phyloP scores from a whole-genome alignment of 2,329 filamentous ascomycete species.

The Mollisiaceae sp. region DNA sequence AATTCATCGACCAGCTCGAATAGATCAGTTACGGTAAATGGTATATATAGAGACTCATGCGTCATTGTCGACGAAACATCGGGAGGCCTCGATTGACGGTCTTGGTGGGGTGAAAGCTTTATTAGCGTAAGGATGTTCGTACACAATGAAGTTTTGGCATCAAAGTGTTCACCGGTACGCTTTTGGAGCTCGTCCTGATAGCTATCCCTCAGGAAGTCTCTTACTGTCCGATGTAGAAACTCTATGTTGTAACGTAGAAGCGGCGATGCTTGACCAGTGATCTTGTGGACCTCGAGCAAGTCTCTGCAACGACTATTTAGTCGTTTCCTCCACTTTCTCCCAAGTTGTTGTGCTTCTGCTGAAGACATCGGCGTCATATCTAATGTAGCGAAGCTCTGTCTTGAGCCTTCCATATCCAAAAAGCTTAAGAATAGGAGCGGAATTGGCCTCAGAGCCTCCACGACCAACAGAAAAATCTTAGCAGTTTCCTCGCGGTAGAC shows the following conservation, averaged over 20 bases:
- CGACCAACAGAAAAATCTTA: slow-evolving; percentile 21
- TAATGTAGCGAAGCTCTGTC: background rate
- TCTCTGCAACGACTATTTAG: slow-evolving; percentile 15
- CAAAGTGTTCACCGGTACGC: background rate
- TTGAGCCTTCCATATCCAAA: background rate
- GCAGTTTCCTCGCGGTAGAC: slow-evolving; percentile 27
- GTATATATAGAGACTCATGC: background rate
- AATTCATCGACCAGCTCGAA: background rate
- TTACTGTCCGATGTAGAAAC: slow-evolving; percentile 17
- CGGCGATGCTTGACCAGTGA: background rate
- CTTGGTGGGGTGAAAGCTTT: too few relatives aligned
- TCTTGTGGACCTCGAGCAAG: background rate
- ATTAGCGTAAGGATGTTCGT: background rate
- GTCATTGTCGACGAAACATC: background rate
- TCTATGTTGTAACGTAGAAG: background rate
- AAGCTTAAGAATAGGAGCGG: background rate
- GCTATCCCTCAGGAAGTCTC: slow-evolving; percentile 15
- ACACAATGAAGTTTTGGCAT: slow-evolving; percentile 5
- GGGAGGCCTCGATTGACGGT: too few relatives aligned
- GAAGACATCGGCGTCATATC: background rate
- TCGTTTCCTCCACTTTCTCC: slow-evolving; percentile 3
- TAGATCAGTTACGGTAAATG: too few relatives aligned
- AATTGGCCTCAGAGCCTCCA: background rate
- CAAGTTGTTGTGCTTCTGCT: background rate
- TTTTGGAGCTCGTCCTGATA: slow-evolving; percentile 1